A percentile compares a stretch with the other conserved stretches of the same genome.
Conservation (phyloP, 345 rosid species). For the Linum tenue region DNA sequence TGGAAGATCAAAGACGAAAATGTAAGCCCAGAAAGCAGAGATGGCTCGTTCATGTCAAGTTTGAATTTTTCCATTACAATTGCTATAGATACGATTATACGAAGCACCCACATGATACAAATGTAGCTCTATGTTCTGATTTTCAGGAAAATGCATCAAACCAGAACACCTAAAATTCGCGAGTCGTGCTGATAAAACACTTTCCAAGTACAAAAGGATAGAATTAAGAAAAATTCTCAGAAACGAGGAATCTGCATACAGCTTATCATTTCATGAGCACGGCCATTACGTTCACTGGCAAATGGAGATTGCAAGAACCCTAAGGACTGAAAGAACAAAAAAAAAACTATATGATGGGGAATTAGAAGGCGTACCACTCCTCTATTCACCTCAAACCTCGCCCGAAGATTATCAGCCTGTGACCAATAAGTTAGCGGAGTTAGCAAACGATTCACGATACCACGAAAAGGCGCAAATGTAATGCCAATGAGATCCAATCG, state of each 20-base stretch:
- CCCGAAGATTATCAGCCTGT: constrained; percentile 76
- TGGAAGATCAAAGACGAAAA: too few relatives aligned
- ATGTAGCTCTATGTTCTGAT: too few relatives aligned
- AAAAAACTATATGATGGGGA: neutral
- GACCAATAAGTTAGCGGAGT: neutral
- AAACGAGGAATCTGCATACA: too few relatives aligned
- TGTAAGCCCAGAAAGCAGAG: too few relatives aligned
- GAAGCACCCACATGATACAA: neutral
- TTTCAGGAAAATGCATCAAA: neutral
- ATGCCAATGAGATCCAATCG: neutral
- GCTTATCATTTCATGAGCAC: too few relatives aligned
- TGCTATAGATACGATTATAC: too few relatives aligned
- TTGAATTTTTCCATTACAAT: too few relatives aligned
- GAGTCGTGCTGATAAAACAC: too few relatives aligned
- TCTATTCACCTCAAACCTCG: constrained; percentile 71
- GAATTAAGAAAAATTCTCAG: neutral
- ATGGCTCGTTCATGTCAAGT: too few relatives aligned
- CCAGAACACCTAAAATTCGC: too few relatives aligned
- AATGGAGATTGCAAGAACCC: neutral
- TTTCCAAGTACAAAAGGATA: too few relatives aligned
- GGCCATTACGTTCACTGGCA: neutral
- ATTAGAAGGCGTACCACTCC: constrained; percentile 49
- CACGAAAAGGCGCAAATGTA: neutral
- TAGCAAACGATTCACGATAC: too few relatives aligned
- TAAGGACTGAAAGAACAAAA: neutral